Evolutionary conservation across 352 stramenopile genomes (phyloP).

Genomic region (Pythium graminicola): DNA sequence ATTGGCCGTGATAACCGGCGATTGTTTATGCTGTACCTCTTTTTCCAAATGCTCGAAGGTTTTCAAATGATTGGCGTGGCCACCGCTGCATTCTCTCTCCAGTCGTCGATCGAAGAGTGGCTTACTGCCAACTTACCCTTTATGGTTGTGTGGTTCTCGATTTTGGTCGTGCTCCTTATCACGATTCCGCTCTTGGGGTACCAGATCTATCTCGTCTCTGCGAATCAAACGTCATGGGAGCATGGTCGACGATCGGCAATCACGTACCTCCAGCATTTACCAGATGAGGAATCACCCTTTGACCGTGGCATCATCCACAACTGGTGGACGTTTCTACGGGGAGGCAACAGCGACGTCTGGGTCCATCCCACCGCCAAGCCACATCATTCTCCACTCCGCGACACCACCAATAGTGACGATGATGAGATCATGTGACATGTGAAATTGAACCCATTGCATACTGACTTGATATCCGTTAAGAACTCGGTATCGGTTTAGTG

Average conservation of each 20-base stretch:
- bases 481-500: conserved; percentile 7
- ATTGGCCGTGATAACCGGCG: conserved; percentile 65
- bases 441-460: background rate
- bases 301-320: conserved; percentile 51
- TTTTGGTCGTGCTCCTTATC: conserved; percentile 55
- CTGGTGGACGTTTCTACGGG: conserved; percentile 47
- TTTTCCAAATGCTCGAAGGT: conserved; percentile 48
- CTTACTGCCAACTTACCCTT: conserved; percentile 60
- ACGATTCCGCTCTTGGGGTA: conserved; percentile 57
- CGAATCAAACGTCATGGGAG: conserved; percentile 78
- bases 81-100: conserved; percentile 42
- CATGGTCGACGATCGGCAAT: conserved; percentile 57
- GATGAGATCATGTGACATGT: conserved; percentile 21
- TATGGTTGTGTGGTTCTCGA: conserved; percentile 53
- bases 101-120: conserved; percentile 61
- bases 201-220: conserved; percentile 60
- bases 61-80: conserved; percentile 43
- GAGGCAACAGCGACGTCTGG: conserved; percentile 54
- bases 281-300: conserved; percentile 55
- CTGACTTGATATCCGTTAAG: conserved; percentile 2
- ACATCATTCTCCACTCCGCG: conserved; percentile 6
- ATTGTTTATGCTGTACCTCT: conserved; percentile 58
- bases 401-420: background rate
- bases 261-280: conserved; percentile 64
- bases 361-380: conserved; percentile 30